These are phyloP conservation scores for Amaranthus hypochondriacus DNA, from an alignment of 148 eudicot genomes.

Conservation along the genomic window DNA sequence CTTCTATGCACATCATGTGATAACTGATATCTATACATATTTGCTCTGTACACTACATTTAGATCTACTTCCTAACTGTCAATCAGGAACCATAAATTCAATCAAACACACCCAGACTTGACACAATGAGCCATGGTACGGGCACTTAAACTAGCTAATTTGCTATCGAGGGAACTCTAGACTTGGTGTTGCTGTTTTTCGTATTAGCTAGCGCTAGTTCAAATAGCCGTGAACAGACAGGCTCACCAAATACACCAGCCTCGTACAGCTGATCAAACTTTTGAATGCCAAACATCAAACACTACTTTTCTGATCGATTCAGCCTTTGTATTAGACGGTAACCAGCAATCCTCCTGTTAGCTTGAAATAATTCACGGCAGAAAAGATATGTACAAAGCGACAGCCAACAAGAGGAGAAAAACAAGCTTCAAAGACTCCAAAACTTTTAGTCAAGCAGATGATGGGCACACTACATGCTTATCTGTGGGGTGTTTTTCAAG, in stretches of 20 bases:
- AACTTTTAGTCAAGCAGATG: constrained; percentile 27
- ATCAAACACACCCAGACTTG: not conserved
- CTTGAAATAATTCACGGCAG: constrained; percentile 5
- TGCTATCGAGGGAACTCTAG: not conserved
- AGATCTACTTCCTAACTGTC: not conserved
- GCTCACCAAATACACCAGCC: not conserved
- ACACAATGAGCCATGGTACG: not conserved
- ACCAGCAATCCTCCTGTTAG: constrained; percentile 10
- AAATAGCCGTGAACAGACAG: not conserved
- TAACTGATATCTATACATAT: constrained; percentile 5
- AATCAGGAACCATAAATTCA: not conserved
- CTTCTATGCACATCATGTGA: not conserved
- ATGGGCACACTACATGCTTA: constrained; percentile 52
- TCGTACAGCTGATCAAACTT: not conserved
- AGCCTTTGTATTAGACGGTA: not conserved
- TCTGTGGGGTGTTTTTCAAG: constrained; percentile 26
- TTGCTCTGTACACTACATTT: constrained; percentile 8
- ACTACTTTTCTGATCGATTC: not conserved
- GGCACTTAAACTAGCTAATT: not conserved
- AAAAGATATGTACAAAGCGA: constrained; percentile 27
- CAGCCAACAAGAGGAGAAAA: constrained; percentile 9
- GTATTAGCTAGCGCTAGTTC: not conserved
- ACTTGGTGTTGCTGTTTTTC: not conserved
- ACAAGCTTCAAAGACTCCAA: constrained; percentile 10
- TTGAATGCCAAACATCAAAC: not conserved